Conservation (phyloP, 352 stramenopile genomes). For the Phytophthora quininea region DNA sequence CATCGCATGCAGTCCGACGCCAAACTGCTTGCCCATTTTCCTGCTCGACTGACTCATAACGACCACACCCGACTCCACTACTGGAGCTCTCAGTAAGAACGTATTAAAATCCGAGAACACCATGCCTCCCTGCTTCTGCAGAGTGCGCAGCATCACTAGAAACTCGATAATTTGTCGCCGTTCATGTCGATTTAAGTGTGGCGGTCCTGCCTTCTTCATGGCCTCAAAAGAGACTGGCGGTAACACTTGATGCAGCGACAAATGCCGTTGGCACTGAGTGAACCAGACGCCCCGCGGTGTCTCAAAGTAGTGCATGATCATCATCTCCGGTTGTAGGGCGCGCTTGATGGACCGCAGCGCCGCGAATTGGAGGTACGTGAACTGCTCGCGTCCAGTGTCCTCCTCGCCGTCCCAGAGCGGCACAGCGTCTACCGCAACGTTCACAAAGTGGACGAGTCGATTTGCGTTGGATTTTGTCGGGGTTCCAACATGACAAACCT, state of each 20-base stretch:
- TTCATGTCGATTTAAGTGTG: constrained; percentile 14
- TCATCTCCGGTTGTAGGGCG: constrained; percentile 28
- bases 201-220: constrained; percentile 1
- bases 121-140: constrained; percentile 37
- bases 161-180: constrained; percentile 40
- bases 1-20: constrained; percentile 36
- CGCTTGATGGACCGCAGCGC: constrained; percentile 39
- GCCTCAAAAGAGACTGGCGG: constrained; percentile 27
- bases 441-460: constrained; percentile 42
- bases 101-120: constrained; percentile 45
- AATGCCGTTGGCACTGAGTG: constrained; percentile 50
- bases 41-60: constrained; percentile 20
- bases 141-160: constrained; percentile 42
- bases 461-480: not conserved
- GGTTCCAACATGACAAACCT: not conserved
- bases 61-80: constrained; percentile 14
- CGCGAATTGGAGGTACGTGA: constrained; percentile 50
- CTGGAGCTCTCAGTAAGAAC: constrained; percentile 27
- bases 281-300: constrained; percentile 46
- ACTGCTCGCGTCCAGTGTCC: constrained; percentile 22
- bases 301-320: constrained; percentile 52
- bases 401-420: constrained; percentile 6
- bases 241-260: constrained; percentile 49
- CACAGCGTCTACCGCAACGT: constrained; percentile 38
- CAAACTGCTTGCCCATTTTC: constrained; percentile 19